Base-by-base conservation (phyloP, 2,329 filamentous ascomycete genomes). In the Septoria linicola region DNA sequence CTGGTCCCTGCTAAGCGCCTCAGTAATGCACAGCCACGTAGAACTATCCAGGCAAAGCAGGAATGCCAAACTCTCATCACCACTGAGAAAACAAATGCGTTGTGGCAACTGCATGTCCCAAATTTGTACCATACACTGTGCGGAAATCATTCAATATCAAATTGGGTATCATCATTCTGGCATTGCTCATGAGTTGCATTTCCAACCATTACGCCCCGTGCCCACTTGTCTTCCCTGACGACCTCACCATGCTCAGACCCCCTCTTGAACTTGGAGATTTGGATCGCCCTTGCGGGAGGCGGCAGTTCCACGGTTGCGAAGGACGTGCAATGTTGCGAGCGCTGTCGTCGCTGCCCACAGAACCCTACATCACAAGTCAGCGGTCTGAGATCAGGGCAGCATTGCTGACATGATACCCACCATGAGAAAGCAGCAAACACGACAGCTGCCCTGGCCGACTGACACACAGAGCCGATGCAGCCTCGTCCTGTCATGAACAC, bases 361-460 rank as follows among this genome's bases (percentile, higher is more conserved):
- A n/a, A 76, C 60, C 77, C 78, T 80, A 50, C 35, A 42, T 32
- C 7, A 23, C n/a, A n/a, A n/a, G n/a, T n/a, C n/a, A n/a, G n/a
- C n/a, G n/a, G n/a, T n/a, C n/a, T n/a, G n/a, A n/a, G n/a, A n/a
- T n/a, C n/a, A n/a, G n/a, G n/a, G n/a, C n/a, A n/a, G n/a, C n/a
- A n/a, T n/a, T n/a, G n/a, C n/a, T n/a, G n/a, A n/a, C n/a, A 4
- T 16, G 2, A 2, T 6, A 67, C 69, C 49, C 64, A 72, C 79
- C 79, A 88, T 46, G 81, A 75, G 64, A 87, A 80, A 61, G 84
- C 87, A 4, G 77, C 83, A 61, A 89, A 84, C 0, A 80, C 85
- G 7, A 81, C 76, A 2, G 80, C 82, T 3, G 84, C 84, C 70
- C 87, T 81, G 7, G 79, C 72, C 8, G 79, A 41, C 2, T 21